Evolutionary conservation across 208 protist species (phyloP).

Genomic region (Strigomonas culicis): DNA sequence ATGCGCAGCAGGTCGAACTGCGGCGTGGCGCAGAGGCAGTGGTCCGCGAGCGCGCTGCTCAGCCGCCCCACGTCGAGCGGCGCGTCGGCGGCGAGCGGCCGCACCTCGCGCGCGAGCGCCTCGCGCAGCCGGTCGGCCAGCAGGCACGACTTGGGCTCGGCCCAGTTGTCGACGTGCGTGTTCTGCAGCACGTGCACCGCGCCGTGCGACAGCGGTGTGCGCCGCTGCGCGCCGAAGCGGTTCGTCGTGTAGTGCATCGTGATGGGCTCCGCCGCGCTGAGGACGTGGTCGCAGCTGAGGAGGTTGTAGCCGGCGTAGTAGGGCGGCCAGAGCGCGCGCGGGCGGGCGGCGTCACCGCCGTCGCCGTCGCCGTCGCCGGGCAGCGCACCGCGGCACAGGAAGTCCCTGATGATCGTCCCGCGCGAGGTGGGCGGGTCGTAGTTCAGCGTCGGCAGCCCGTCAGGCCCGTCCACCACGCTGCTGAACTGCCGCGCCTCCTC

Average conservation of each 20-base stretch:
- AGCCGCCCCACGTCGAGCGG: constrained; percentile 10
- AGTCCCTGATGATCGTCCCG: constrained; percentile 41
- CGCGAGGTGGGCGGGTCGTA: constrained; percentile 36
- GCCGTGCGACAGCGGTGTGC: constrained; percentile 14
- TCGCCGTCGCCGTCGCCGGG: constrained; percentile 9
- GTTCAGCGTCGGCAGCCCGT: constrained; percentile 19
- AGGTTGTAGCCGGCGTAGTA: constrained; percentile 67
- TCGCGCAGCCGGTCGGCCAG: constrained; percentile 26
- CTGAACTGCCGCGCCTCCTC: constrained; percentile 28
- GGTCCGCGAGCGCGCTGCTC: constrained; percentile 26
- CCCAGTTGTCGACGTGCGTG: constrained; percentile 49
- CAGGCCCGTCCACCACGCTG: constrained; percentile 19
- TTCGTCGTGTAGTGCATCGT: constrained; percentile 49
- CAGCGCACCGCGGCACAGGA: constrained; percentile 20
- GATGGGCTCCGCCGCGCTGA: constrained; percentile 9
- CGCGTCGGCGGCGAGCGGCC: constrained; percentile 10
- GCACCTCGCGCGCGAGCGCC: constrained; percentile 13
- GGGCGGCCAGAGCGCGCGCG: constrained; percentile 20
- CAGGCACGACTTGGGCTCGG: constrained; percentile 39
- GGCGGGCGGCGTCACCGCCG: not conserved
- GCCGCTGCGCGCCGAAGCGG: constrained; percentile 30
- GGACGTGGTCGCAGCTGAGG: constrained; percentile 27
- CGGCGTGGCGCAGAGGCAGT: constrained; percentile 36
- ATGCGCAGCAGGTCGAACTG: constrained; percentile 30
- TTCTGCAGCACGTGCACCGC: constrained; percentile 53